A percentile compares a stretch with the other conserved stretches of the same genome.
Conservation (phyloP, 106 monocot species). For the Phalaenopsis aphrodite region DNA sequence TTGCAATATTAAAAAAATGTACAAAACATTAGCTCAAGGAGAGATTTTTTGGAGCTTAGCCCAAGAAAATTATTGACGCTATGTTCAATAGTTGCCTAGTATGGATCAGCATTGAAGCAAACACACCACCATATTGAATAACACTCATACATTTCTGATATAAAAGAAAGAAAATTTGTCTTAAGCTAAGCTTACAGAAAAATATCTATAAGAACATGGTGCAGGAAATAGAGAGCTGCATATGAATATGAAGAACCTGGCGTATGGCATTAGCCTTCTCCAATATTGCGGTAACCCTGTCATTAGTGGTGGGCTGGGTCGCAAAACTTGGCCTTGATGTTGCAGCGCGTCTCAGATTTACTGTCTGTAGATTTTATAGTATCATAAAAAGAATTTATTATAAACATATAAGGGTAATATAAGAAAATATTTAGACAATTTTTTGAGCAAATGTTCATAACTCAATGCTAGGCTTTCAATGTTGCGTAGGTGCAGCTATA, state of each 20-base stretch:
- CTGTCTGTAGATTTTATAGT: constrained; percentile 38
- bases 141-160: too few species aligned
- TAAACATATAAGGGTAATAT: background rate
- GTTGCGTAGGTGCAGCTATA: too few species aligned
- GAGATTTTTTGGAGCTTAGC: too few species aligned
- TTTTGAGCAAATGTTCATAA: too few species aligned
- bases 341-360: constrained; percentile 51
- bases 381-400: background rate
- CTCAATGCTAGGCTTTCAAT: too few species aligned
- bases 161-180: background rate
- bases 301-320: constrained; percentile 31
- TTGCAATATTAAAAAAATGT: constrained; percentile 10
- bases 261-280: constrained; percentile 86
- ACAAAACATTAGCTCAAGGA: background rate
- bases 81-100: too few species aligned
- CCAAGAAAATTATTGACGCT: too few species aligned
- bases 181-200: background rate
- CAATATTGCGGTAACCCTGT: constrained; percentile 63
- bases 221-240: background rate
- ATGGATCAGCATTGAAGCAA: background rate
- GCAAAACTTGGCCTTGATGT: constrained; percentile 20
- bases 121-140: background rate
- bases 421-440: too few species aligned
- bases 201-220: background rate
- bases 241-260: constrained; percentile 54